These are phyloP conservation scores for Daldinia sp. DNA, from an alignment of 2,329 filamentous ascomycete genomes.

Conservation along the genomic window DNA sequence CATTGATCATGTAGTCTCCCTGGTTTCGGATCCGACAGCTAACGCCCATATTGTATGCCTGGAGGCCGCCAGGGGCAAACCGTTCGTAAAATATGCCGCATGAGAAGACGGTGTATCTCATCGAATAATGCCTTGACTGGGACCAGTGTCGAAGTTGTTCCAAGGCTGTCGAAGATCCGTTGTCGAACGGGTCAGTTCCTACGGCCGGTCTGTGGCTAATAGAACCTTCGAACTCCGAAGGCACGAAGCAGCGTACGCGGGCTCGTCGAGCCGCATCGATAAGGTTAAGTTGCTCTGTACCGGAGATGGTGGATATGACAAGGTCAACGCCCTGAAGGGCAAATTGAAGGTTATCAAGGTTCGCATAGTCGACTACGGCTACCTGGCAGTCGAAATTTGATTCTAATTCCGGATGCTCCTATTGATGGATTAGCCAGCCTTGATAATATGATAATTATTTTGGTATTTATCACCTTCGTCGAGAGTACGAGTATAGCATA, in stretches of 20 bases:
- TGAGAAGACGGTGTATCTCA: slow-evolving; percentile 75
- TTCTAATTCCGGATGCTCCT: slow-evolving; percentile 64
- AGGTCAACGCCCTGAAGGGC: slow-evolving; percentile 76
- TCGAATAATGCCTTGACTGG: slow-evolving; percentile 55
- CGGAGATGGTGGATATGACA: slow-evolving; percentile 77
- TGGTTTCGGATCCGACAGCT: slow-evolving; percentile 62
- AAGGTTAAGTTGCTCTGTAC: slow-evolving; percentile 71
- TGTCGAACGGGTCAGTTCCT: slow-evolving; percentile 66
- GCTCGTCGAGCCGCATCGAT: slow-evolving; percentile 74
- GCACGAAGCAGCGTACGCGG: slow-evolving; percentile 73
- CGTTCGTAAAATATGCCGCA: slow-evolving; percentile 81
- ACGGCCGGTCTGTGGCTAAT: slow-evolving; percentile 60
- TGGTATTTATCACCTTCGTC: slow-evolving; percentile 59
- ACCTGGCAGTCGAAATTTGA: slow-evolving; percentile 68
- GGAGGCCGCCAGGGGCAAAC: slow-evolving; percentile 73
- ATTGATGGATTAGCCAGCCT: slow-evolving; percentile 26
- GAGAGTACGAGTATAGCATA: slow-evolving; percentile 77
- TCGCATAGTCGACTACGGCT: slow-evolving; percentile 71
- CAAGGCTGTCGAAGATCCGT: slow-evolving; percentile 65
- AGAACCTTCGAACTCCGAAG: slow-evolving; percentile 77
- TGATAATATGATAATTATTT: not conserved
- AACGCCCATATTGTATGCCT: slow-evolving; percentile 64
- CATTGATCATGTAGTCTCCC: slow-evolving; percentile 72
- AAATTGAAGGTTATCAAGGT: slow-evolving; percentile 66
- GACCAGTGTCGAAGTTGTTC: slow-evolving; percentile 58